Evolutionary conservation across 805 yeast species (phyloP).

Genomic region (Jamesozyma jinghongensis): DNA sequence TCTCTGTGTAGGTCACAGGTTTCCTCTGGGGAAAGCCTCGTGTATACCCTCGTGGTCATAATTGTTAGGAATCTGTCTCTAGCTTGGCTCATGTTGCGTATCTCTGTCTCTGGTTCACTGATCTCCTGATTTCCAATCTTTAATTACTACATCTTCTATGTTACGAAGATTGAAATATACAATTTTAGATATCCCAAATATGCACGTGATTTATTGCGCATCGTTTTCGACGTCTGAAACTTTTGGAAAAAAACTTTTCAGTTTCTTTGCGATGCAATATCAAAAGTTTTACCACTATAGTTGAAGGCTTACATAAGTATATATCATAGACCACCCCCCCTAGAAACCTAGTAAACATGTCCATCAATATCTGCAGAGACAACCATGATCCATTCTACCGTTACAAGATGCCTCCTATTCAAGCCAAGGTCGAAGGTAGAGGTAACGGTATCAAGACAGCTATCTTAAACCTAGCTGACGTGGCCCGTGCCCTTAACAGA

Average conservation of each 20-base stretch:
- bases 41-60: slow-evolving; percentile 43
- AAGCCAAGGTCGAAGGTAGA: slow-evolving; percentile 95
- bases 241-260: too few relatives aligned
- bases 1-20: slow-evolving; percentile 31
- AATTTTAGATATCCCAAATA: too few relatives aligned
- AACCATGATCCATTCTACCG: slow-evolving; percentile 98
- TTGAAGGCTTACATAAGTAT: too few relatives aligned
- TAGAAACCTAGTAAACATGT: slow-evolving; percentile 41
- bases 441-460: slow-evolving; percentile 99
- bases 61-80: slow-evolving; percentile 44
- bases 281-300: too few relatives aligned
- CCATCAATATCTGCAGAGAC: slow-evolving; percentile 93
- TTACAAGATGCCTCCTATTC: slow-evolving; percentile 97
- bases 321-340: too few relatives aligned
- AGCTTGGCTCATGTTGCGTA: slow-evolving; percentile 7
- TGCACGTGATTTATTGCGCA: too few relatives aligned
- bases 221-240: too few relatives aligned
- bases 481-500: slow-evolving; percentile 88
- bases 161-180: too few relatives aligned
- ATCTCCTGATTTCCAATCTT: too few relatives aligned
- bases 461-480: slow-evolving; percentile 80
- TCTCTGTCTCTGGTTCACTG: too few relatives aligned
- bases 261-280: too few relatives aligned
- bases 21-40: slow-evolving; percentile 40
- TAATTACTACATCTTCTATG: too few relatives aligned